A percentile compares a stretch with the other conserved stretches of the same genome.
These are phyloP conservation scores for Paecilomyces niveus DNA, from an alignment of 2,329 filamentous ascomycete species.

Conservation along the genomic window DNA sequence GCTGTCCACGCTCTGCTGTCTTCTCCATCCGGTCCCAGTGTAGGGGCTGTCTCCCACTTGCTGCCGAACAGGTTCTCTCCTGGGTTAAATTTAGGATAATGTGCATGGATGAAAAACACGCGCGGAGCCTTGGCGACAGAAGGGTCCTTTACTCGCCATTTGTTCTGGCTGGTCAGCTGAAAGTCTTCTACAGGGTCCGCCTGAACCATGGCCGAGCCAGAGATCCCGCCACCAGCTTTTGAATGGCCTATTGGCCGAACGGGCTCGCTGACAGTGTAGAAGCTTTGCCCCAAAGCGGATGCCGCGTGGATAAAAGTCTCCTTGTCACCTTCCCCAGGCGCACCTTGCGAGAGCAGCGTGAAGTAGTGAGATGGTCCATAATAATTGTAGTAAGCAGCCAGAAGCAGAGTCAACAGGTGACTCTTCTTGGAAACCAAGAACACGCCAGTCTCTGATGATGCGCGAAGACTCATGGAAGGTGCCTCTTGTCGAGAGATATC, in stretches of 20 bases:
- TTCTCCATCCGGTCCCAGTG: conserved; percentile 26
- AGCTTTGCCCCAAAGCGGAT: conserved; percentile 22
- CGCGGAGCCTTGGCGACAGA: conserved; percentile 23
- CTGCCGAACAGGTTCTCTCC: conserved; percentile 31
- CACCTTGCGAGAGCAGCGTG: conserved; percentile 32
- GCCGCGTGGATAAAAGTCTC: conserved; percentile 33
- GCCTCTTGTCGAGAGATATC: conserved; percentile 30
- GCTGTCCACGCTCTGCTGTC: conserved; percentile 31
- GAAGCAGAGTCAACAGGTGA: conserved; percentile 25
- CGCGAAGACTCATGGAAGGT: conserved; percentile 25
- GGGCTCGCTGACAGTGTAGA: conserved; percentile 30
- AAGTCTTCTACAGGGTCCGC: conserved; percentile 33
- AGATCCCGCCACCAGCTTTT: conserved; percentile 16
- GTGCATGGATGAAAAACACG: conserved; percentile 34
- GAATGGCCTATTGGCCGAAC: conserved; percentile 28
- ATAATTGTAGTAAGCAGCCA: conserved; percentile 27
- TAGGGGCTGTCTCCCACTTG: conserved; percentile 31
- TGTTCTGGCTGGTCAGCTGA: conserved; percentile 21
- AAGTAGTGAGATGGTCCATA: conserved; percentile 32
- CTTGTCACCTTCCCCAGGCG: conserved; percentile 32
- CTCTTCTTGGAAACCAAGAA: conserved; percentile 31
- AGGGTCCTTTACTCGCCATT: conserved; percentile 26
- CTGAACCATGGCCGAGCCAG: conserved; percentile 32
- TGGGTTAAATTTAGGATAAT: conserved; percentile 37
- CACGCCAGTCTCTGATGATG: conserved; percentile 29